phyloP scores from a whole-genome alignment of 805 yeast genomes.

The Saccharomycopsis fibuligera region DNA sequence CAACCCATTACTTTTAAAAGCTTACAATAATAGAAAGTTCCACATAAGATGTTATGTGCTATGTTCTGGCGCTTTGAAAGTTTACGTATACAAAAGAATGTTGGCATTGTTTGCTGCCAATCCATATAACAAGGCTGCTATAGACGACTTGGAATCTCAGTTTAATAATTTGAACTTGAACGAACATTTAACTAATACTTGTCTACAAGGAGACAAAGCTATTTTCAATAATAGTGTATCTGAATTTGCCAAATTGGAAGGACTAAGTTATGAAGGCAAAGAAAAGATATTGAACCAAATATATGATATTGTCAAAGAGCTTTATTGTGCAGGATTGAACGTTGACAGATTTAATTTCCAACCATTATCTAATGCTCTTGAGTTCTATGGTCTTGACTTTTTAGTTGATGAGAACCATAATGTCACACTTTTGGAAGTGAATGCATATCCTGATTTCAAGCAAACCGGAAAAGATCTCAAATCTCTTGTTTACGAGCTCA shows the following conservation, averaged over 20 bases:
- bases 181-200: constrained; percentile 91
- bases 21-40: constrained; percentile 66
- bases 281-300: constrained; percentile 46
- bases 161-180: constrained; percentile 38
- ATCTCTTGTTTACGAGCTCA: constrained; percentile 56
- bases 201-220: constrained; percentile 60
- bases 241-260: constrained; percentile 50
- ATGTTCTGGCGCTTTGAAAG: constrained; percentile 66
- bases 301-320: constrained; percentile 54
- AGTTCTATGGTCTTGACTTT: constrained; percentile 85
- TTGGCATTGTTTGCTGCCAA: constrained; percentile 72
- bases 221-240: constrained; percentile 42
- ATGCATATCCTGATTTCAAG: constrained; percentile 93
- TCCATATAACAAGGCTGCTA: constrained; percentile 35
- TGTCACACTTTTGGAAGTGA: constrained; percentile 73
- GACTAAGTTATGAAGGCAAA: constrained; percentile 31
- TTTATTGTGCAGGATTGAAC: constrained; percentile 72
- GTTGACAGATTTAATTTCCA: constrained; percentile 83
- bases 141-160: constrained; percentile 27
- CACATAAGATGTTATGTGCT: constrained; percentile 84
- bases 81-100: constrained; percentile 74
- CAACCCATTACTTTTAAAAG: constrained; percentile 58
- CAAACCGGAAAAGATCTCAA: constrained; percentile 84
- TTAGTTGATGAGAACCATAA: constrained; percentile 51
- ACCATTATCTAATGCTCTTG: constrained; percentile 76